A percentile compares a stretch with the other conserved stretches of the same genome.
Evolutionary conservation across 23 red algal genomes (phyloP).

Genomic region (Gracilaria gracilis): DNA sequence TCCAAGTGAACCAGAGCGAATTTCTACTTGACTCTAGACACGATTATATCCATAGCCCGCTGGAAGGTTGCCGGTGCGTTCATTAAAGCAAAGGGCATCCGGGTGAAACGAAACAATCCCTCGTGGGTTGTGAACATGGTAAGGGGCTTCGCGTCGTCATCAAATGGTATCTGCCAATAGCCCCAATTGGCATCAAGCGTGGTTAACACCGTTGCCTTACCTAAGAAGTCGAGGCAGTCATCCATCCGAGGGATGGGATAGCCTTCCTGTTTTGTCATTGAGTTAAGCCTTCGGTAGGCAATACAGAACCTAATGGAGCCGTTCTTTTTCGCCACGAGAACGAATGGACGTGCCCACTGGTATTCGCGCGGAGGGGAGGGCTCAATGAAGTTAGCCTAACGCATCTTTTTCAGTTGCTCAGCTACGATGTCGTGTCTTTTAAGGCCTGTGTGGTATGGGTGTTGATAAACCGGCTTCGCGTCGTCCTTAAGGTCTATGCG

Average conservation of each 20-base stretch:
- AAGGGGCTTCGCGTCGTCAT: too few species aligned
- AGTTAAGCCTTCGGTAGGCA: too few species aligned
- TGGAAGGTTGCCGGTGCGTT: background rate
- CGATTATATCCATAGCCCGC: background rate
- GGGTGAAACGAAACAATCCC: background rate
- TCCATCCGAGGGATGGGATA: too few species aligned
- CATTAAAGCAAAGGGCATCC: background rate
- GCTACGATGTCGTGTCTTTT: background rate
- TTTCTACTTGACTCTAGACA: background rate
- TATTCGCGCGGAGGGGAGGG: background rate
- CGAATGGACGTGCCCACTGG: background rate
- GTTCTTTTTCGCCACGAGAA: constrained; percentile 2
- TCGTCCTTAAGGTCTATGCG: constrained; percentile 9
- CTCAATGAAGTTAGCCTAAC: background rate
- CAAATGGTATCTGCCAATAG: too few species aligned
- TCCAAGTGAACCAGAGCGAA: background rate
- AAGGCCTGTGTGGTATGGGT: constrained; percentile 5
- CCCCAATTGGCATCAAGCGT: too few species aligned
- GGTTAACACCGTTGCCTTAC: too few species aligned
- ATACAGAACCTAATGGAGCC: too few species aligned
- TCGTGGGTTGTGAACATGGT: background rate
- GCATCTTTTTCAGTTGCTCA: background rate
- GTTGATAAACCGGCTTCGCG: background rate
- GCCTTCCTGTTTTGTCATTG: too few species aligned
- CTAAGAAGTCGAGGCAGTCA: too few species aligned